These are phyloP conservation scores for Ascosphaera pollenicola DNA, from an alignment of 2,329 filamentous ascomycete species.

Conservation along the genomic window DNA sequence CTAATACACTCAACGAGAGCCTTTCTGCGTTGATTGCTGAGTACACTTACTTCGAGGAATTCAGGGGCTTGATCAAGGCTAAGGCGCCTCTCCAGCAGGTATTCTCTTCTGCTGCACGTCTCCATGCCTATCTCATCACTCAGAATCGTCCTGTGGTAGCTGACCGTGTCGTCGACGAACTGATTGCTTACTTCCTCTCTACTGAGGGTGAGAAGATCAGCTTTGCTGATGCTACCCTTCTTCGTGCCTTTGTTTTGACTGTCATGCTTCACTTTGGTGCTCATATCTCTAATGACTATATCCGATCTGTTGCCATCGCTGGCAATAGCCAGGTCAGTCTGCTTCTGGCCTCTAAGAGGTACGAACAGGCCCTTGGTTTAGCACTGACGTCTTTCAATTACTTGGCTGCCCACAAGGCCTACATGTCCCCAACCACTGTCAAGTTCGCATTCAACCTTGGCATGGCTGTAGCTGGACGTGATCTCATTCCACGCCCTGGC, in stretches of 20 bases:
- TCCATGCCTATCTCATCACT: constrained; percentile 12
- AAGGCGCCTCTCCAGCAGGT: constrained; percentile 19
- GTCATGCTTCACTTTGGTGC: constrained; percentile 15
- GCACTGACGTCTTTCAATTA: constrained; percentile 14
- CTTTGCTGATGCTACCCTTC: constrained; percentile 9
- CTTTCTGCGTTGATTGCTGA: constrained; percentile 22
- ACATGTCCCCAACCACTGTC: constrained; percentile 11
- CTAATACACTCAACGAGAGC: constrained; percentile 18
- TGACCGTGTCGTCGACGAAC: constrained; percentile 11
- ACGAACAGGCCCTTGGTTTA: constrained; percentile 13
- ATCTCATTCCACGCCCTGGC: constrained; percentile 15
- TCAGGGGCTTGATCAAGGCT: constrained; percentile 15
- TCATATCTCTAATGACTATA: constrained; percentile 14
- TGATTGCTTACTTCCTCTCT: constrained; percentile 12
- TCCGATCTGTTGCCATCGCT: constrained; percentile 18
- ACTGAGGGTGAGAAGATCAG: constrained; percentile 12
- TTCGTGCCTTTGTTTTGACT: constrained; percentile 13
- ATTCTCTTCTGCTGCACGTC: constrained; percentile 13
- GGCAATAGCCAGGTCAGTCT: constrained; percentile 10
- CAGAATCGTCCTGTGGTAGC: constrained; percentile 10
- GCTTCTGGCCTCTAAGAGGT: constrained; percentile 11
- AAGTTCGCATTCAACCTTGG: constrained; percentile 16
- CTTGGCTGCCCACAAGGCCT: constrained; percentile 13
- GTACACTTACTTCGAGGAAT: constrained; percentile 19
- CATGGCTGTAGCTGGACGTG: constrained; percentile 16